Evolutionary conservation across 2,329 filamentous ascomycete species (phyloP).

Genomic region (Colletotrichum sp.): DNA sequence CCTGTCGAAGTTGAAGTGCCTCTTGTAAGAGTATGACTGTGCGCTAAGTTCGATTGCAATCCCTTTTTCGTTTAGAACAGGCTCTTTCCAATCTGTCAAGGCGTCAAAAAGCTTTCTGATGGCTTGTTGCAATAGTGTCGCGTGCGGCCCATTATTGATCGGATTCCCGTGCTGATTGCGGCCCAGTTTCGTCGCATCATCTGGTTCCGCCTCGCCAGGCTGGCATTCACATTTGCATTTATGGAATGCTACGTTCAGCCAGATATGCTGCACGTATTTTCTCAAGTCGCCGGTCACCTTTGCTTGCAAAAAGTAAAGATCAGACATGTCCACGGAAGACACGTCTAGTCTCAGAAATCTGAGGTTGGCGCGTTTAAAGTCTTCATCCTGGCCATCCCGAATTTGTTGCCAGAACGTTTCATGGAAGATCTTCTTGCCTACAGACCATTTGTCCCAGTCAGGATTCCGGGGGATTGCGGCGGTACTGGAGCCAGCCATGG

Average conservation of each 20-base stretch:
- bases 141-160: too few species aligned
- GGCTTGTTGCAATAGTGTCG: too few species aligned
- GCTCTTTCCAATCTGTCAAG: not conserved
- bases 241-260: not conserved
- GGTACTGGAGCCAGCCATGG: not conserved
- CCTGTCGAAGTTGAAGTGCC: not conserved
- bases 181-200: too few species aligned
- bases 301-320: not conserved
- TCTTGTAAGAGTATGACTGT: not conserved
- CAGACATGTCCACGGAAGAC: not conserved
- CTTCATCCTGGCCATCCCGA: not conserved
- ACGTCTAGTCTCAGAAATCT: not conserved
- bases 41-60: not conserved
- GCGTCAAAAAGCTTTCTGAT: fast-evolving
- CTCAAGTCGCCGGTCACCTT: not conserved
- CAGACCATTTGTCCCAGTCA: not conserved
- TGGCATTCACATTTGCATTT: not conserved
- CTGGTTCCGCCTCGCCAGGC: not conserved
- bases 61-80: not conserved
- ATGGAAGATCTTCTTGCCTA: not conserved
- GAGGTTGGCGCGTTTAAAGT: not conserved
- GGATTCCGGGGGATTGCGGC: fast-evolving
- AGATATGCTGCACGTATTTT: not conserved
- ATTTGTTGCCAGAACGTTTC: not conserved
- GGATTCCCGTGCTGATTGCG: too few species aligned